Percentiles rank a stretch among this genome's conserved stretches.
Conservation (phyloP, 78 protist species). For the Neovahlkampfia damariscottae region DNA sequence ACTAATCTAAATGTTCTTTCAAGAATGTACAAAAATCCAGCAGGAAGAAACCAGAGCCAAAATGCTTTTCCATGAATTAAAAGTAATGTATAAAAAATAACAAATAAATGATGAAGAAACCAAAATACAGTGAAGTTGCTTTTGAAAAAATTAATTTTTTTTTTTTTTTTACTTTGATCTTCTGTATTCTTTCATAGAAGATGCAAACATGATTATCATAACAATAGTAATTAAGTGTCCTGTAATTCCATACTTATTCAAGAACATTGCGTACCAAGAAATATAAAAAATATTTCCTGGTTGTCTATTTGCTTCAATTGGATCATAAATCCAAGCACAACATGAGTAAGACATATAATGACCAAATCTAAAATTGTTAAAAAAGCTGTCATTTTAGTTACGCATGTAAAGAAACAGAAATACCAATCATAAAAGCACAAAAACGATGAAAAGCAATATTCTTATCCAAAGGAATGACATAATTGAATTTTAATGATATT, state of each 20-base stretch:
- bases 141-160: no score
- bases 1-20: constrained; percentile 55
- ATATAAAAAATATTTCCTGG: background rate
- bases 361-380: no score
- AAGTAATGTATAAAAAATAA: constrained; percentile 55
- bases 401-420: constrained; percentile 37
- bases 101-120: constrained; percentile 80
- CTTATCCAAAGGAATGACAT: constrained; percentile 61
- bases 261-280: constrained; percentile 4
- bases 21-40: constrained; percentile 46
- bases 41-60: constrained; percentile 68
- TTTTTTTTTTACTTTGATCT: no score
- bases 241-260: constrained; percentile 42
- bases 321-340: no score
- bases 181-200: constrained; percentile 44
- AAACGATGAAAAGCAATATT: constrained; percentile 54
- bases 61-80: constrained; percentile 58
- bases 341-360: no score
- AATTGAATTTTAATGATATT: no score
- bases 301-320: no score
- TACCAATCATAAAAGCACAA: constrained; percentile 42
- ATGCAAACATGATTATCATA: constrained; percentile 66
- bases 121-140: constrained; percentile 77
- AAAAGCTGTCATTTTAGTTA: no score
- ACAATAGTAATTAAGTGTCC: constrained; percentile 43